phyloP scores from a whole-genome alignment of 371 early-diverging fungal genomes.

The Mucor ambiguus region DNA sequence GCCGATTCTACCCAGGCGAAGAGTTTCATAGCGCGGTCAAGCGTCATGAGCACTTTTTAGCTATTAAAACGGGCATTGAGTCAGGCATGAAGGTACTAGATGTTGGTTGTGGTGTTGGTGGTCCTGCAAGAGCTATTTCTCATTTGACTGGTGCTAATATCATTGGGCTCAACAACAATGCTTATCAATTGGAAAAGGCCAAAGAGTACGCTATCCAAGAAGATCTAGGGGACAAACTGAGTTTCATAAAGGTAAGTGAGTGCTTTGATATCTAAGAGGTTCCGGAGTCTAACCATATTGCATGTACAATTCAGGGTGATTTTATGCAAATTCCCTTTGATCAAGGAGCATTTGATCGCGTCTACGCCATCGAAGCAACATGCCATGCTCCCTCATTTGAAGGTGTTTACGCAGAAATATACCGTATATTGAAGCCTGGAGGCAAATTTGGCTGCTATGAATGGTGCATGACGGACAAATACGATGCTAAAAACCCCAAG shows the following conservation, averaged over 20 bases:
- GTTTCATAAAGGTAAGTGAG: constrained; percentile 68
- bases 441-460: constrained; percentile 90
- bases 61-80: constrained; percentile 71
- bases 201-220: constrained; percentile 78
- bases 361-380: constrained; percentile 94
- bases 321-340: constrained; percentile 92
- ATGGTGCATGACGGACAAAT: constrained; percentile 89
- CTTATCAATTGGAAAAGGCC: constrained; percentile 91
- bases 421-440: constrained; percentile 91
- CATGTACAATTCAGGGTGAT: constrained; percentile 68
- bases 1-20: constrained; percentile 77
- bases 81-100: constrained; percentile 77
- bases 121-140: constrained; percentile 91
- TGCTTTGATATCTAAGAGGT: no score
- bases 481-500: constrained; percentile 70
- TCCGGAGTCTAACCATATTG: no score
- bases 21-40: constrained; percentile 82
- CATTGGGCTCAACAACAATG: constrained; percentile 94
- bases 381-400: constrained; percentile 85
- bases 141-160: constrained; percentile 88
- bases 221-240: constrained; percentile 60
- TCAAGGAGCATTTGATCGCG: constrained; percentile 87
- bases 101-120: constrained; percentile 94
- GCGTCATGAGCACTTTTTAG: constrained; percentile 91
- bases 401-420: constrained; percentile 86